Evolutionary conservation across 148 eudicot genomes (phyloP).

Genomic region (Drosera capensis): DNA sequence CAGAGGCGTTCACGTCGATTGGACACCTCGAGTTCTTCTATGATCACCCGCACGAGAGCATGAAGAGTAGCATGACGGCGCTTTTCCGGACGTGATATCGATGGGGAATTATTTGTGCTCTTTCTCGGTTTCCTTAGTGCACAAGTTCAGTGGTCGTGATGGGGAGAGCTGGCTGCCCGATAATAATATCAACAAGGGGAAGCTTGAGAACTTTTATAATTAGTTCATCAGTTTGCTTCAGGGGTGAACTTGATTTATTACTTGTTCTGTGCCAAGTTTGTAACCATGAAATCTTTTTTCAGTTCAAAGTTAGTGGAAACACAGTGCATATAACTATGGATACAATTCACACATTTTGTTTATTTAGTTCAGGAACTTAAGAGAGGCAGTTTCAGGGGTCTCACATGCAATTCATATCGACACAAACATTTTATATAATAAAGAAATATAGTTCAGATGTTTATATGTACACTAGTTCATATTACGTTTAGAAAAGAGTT

Average conservation of each 20-base stretch:
- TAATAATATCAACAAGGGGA: constrained; percentile 49
- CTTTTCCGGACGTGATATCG: constrained; percentile 48
- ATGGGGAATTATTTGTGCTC: constrained; percentile 62
- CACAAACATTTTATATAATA: no score
- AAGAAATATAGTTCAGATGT: no score
- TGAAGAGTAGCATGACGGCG: constrained; percentile 71
- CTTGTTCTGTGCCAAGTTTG: constrained; percentile 42
- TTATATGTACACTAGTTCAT: no score
- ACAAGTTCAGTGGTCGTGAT: constrained; percentile 27
- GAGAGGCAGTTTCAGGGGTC: no score
- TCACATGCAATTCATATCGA: no score
- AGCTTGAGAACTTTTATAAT: constrained; percentile 65
- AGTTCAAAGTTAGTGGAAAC: no score
- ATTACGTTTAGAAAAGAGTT: no score
- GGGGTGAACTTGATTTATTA: constrained; percentile 48
- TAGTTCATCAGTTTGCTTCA: constrained; percentile 58
- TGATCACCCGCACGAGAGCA: constrained; percentile 86
- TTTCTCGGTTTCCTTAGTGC: constrained; percentile 43
- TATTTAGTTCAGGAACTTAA: no score
- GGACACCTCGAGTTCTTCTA: constrained; percentile 82
- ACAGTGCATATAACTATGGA: no score
- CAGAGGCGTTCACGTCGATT: constrained; percentile 78
- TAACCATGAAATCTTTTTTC: no score
- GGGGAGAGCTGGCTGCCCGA: constrained; percentile 78
- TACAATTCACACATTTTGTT: no score